Evolutionary conservation across 176 grass and related monocot genomes (phyloP).

Genomic region (Musa itinerans): DNA sequence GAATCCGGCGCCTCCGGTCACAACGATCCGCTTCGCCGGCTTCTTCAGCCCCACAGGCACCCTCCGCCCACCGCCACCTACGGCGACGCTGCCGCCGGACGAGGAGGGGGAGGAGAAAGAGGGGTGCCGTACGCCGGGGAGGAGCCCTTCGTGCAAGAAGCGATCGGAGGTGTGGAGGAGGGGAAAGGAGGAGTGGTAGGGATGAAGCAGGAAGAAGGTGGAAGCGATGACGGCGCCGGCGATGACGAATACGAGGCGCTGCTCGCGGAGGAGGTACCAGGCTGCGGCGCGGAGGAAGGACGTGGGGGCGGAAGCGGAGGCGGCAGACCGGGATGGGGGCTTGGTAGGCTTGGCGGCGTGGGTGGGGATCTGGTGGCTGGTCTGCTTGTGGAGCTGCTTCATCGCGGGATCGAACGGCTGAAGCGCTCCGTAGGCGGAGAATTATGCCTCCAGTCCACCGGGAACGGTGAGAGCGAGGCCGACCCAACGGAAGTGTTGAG

Average conservation of each 20-base stretch:
- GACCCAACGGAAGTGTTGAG: neutral
- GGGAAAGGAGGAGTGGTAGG: constrained; percentile 45
- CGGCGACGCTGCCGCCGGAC: constrained; percentile 2
- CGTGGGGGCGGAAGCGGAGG: neutral
- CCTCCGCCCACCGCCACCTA: constrained; percentile 23
- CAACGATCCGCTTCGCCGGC: constrained; percentile 53
- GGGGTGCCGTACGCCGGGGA: neutral
- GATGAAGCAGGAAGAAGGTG: constrained; percentile 88
- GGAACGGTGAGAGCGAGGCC: neutral
- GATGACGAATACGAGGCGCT: constrained; percentile 90
- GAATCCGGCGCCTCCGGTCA: constrained; percentile 81
- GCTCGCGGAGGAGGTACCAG: constrained; percentile 76
- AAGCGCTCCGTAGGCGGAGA: neutral
- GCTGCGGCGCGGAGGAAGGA: constrained; percentile 15
- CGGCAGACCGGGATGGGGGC: neutral
- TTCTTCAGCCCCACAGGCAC: constrained; percentile 65
- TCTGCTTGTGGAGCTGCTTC: constrained; percentile 72
- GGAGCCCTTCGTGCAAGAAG: constrained; percentile 10
- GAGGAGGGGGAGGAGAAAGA: neutral
- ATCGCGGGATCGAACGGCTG: constrained; percentile 22
- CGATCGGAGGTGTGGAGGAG: constrained; percentile 22
- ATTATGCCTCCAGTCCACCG: neutral
- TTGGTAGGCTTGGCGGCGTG: constrained; percentile 16
- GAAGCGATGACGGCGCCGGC: constrained; percentile 88
- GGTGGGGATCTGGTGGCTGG: constrained; percentile 20